Conservation (phyloP, 768 basidiomycete species). For the Amanita pseudoporphyria region DNA sequence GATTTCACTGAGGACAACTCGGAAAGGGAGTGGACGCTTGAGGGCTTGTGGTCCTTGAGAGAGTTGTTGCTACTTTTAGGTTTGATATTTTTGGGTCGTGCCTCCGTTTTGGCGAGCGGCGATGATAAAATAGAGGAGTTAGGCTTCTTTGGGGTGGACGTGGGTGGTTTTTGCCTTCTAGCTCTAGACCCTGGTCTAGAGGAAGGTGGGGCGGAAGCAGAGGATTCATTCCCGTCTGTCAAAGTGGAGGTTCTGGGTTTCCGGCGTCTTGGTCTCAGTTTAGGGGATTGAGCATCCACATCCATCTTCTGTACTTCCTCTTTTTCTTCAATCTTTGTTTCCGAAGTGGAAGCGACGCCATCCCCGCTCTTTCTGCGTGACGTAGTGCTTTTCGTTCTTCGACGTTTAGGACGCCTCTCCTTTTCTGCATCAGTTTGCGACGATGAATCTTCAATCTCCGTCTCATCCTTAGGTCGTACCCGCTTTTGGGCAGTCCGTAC, state of each 20-base stretch:
- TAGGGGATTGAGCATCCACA: not conserved
- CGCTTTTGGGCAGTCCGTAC: conserved; percentile 12
- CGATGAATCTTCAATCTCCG: conserved; percentile 1
- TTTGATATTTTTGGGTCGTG: not conserved
- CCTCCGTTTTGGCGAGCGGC: not conserved
- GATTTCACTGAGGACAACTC: no score
- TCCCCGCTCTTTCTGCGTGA: conserved; percentile 1
- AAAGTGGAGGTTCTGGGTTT: conserved; percentile 3
- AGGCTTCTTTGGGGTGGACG: not conserved
- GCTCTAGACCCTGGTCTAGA: conserved; percentile 5
- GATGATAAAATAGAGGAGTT: not conserved
- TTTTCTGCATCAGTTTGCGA: conserved; percentile 5
- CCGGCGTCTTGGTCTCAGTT: conserved; percentile 5
- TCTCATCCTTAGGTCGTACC: no score
- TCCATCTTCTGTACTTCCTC: not conserved
- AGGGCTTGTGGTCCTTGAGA: not conserved
- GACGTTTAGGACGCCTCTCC: not conserved
- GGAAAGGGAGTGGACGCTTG: no score
- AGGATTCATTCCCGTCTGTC: conserved; percentile 7
- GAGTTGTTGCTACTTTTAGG: not conserved
- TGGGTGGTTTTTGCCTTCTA: no score
- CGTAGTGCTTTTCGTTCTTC: not conserved
- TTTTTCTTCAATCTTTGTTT: not conserved
- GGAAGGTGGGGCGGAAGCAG: conserved; percentile 6
- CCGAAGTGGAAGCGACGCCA: not conserved